Conservation (phyloP, 441 rosid genomes). For the Kokia cookei region DNA sequence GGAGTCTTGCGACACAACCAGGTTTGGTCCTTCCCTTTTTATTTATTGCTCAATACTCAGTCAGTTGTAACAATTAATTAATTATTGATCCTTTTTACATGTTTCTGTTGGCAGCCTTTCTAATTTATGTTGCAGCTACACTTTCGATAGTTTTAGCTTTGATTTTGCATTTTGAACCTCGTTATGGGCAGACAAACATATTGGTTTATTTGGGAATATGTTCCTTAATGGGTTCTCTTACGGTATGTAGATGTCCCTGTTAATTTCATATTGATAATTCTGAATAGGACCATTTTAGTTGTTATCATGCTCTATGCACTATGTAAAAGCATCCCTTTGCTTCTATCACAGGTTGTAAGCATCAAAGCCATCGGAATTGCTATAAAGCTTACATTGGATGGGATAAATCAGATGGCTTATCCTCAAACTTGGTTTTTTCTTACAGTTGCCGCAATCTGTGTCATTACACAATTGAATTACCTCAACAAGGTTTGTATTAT, state of each 20-base stretch:
- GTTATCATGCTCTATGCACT: background rate
- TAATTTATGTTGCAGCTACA: slow-evolving; percentile 47
- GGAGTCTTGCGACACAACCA: slow-evolving; percentile 60
- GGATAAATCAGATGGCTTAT: slow-evolving; percentile 50
- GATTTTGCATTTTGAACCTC: slow-evolving; percentile 61
- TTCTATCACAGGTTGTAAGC: slow-evolving; percentile 50
- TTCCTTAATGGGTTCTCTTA: slow-evolving; percentile 62
- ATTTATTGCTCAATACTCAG: background rate
- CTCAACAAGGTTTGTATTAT: slow-evolving; percentile 48
- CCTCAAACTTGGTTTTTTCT: slow-evolving; percentile 67
- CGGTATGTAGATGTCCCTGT: slow-evolving; percentile 35
- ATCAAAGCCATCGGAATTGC: slow-evolving; percentile 76
- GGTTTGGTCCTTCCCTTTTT: slow-evolving; percentile 21
- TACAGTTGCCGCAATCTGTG: slow-evolving; percentile 55
- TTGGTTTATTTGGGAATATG: slow-evolving; percentile 69
- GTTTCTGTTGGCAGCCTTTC: slow-evolving; percentile 44
- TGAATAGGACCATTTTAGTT: background rate
- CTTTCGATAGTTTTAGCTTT: slow-evolving; percentile 49
- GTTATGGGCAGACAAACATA: slow-evolving; percentile 54
- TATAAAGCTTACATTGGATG: slow-evolving; percentile 58
- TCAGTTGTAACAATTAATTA: background rate
- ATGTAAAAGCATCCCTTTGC: background rate
- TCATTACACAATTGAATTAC: slow-evolving; percentile 57
- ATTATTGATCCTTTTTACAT: slow-evolving; percentile 4
- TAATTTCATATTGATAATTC: background rate